Evolutionary conservation across 2,329 filamentous ascomycete species (phyloP), one percentile per base, ranked within the genome.

Genomic region (Colletotrichum graminicola): DNA sequence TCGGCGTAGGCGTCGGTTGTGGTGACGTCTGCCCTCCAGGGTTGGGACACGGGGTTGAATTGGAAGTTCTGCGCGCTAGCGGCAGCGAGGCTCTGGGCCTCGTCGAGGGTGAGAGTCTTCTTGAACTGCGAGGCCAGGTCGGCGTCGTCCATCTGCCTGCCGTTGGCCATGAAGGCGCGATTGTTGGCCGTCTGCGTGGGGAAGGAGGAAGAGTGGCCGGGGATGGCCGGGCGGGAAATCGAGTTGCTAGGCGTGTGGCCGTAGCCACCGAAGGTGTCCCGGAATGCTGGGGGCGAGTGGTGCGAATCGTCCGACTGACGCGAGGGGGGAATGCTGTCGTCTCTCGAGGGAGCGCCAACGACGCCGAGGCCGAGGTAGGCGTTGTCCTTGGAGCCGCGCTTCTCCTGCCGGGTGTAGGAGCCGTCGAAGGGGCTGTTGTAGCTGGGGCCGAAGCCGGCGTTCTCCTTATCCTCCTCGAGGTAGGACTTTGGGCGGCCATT

Each of bases 301-400:
- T 80, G 67, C 41, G 81, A 85, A n/a, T 80, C 78, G 55, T 87
- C 84, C 5, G 85, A 82, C 66, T 88, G 85, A 59, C 87, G 84
- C 45, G 89, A 89, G 2, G 88, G 84, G 55, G 89, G 87, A 57
- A 88, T 80, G 77, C 84, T 89, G 52, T 82, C 80, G 69, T 89
- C 89, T 71, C 87, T 84, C n/a, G 88, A 86, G 23, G 74, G 73
- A 45, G 72, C 56, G 36, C 70, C 70, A 23, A 82, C 80, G 59
- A 81, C 81, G 59, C 84, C 85, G 21, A 82, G 76, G 43, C 78
- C 80, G 73, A 85, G 83, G 75, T 84, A 88, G 11, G 84, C 80
- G 5, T 81, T 64, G 34, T 83, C 82, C 18, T 81, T 80, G 6
- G 80, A 75, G 47, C 73, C 75, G 26, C 81, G 80, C 73, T 79